Conservation (phyloP, 2,329 filamentous ascomycete species). For the Dactylellina drechsleri region DNA sequence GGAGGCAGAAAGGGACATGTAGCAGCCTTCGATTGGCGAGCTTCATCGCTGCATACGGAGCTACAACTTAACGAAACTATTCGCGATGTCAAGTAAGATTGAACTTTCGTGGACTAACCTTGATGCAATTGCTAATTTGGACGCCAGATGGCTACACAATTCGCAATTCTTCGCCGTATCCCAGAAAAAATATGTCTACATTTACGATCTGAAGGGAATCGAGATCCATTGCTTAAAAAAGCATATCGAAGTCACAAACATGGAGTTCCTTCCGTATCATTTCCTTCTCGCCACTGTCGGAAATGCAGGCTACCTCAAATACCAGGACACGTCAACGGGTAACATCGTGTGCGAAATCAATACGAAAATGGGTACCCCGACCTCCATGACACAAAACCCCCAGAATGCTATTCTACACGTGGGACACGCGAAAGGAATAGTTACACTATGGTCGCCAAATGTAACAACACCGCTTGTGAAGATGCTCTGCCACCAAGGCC, state of each 20-base stretch:
- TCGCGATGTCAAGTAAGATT: conserved; percentile 82
- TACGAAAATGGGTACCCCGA: conserved; percentile 84
- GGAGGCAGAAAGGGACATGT: conserved; percentile 93
- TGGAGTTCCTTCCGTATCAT: conserved; percentile 96
- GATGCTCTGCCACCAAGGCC: conserved; percentile 86
- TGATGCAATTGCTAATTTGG: conserved; percentile 4
- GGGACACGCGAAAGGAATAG: conserved; percentile 93
- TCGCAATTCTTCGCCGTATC: conserved; percentile 82
- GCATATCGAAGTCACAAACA: conserved; percentile 88
- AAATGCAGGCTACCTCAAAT: conserved; percentile 85
- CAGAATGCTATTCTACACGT: conserved; percentile 92
- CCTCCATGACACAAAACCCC: conserved; percentile 85
- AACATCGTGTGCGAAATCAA: conserved; percentile 85
- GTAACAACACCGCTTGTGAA: conserved; percentile 87
- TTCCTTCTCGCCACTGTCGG: conserved; percentile 89
- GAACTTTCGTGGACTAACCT: background rate
- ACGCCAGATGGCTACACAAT: conserved; percentile 58
- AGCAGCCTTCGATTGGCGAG: conserved; percentile 95
- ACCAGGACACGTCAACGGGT: conserved; percentile 94
- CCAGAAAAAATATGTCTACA: conserved; percentile 96
- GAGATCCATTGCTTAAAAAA: conserved; percentile 92
- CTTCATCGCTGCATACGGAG: conserved; percentile 89
- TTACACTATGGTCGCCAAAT: conserved; percentile 96
- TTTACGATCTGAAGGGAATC: conserved; percentile 90
- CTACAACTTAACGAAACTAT: conserved; percentile 90